Percentiles rank a stretch among this genome's conserved stretches.
These are phyloP conservation scores for Magnolia sinica DNA, from an alignment of 164 flowering plant genomes.

Conservation along the genomic window DNA sequence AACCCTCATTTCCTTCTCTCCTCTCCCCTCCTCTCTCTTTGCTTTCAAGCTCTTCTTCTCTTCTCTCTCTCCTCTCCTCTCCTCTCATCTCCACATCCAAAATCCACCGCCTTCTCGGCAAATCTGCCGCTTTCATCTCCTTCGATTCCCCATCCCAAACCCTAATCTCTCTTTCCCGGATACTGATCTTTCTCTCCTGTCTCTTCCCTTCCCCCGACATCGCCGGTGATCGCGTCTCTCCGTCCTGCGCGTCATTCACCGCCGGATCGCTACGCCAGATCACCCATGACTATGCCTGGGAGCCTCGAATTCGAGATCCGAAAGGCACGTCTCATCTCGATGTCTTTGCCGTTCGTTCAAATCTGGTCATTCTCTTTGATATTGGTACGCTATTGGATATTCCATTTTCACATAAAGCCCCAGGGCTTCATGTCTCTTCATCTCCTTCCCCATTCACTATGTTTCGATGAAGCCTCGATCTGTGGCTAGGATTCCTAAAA, in stretches of 20 bases:
- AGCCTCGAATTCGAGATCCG: constrained; percentile 26
- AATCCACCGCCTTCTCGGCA: too few relatives aligned
- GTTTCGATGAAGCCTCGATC: too few relatives aligned
- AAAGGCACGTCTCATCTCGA: constrained; percentile 20
- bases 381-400: too few relatives aligned
- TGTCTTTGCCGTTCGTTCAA: constrained; percentile 33
- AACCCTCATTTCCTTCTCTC: constrained; percentile 46
- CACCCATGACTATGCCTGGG: constrained; percentile 74
- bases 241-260: constrained; percentile 23
- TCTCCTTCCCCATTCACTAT: too few relatives aligned
- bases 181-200: constrained; percentile 32
- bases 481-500: too few relatives aligned
- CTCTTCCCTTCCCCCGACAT: constrained; percentile 62
- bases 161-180: too few relatives aligned
- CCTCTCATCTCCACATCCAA: too few relatives aligned
- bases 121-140: too few relatives aligned
- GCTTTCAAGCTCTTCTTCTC: constrained; percentile 40
- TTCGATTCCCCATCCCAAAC: too few relatives aligned
- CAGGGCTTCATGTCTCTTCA: too few relatives aligned
- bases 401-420: too few relatives aligned
- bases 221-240: neutral
- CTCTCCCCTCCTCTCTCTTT: constrained; percentile 66
- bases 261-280: constrained; percentile 59
- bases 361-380: constrained; percentile 61
- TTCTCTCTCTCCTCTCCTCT: too few relatives aligned